Evolutionary conservation across 805 yeast genomes (phyloP).

Genomic region (Cyberlindnera petersonii): DNA sequence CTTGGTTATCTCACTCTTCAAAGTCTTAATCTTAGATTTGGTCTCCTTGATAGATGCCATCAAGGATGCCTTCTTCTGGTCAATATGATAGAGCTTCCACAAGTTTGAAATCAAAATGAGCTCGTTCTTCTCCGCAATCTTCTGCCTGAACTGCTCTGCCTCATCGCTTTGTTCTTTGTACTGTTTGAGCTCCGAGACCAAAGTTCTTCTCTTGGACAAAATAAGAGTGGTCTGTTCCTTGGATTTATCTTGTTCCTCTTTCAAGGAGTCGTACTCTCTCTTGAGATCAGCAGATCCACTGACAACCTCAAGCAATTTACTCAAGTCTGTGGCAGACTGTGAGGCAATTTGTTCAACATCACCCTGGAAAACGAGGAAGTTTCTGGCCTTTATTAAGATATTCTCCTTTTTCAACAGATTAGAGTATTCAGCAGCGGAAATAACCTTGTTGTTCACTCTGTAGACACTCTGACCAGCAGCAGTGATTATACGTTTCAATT

Average conservation of each 20-base stretch:
- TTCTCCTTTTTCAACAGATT: constrained; percentile 68
- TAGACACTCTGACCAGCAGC: constrained; percentile 63
- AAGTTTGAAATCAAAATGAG: constrained; percentile 49
- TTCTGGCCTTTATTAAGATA: constrained; percentile 82
- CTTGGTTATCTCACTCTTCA: constrained; percentile 32
- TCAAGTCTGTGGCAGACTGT: constrained; percentile 73
- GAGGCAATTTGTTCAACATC: constrained; percentile 93
- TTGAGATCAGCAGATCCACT: constrained; percentile 74
- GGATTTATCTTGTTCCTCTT: constrained; percentile 62
- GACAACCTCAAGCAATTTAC: constrained; percentile 71
- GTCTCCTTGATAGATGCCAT: constrained; percentile 26
- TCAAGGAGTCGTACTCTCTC: constrained; percentile 60
- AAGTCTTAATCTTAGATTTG: constrained; percentile 28
- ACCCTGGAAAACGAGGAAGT: constrained; percentile 93
- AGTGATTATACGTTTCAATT: constrained; percentile 60
- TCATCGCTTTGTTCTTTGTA: constrained; percentile 74
- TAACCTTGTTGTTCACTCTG: constrained; percentile 55
- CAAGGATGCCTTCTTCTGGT: constrained; percentile 31
- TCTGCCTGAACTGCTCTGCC: constrained; percentile 60
- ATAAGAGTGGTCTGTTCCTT: constrained; percentile 60
- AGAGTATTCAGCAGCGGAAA: constrained; percentile 62
- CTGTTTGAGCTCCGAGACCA: constrained; percentile 70
- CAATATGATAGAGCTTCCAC: constrained; percentile 63
- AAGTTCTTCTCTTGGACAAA: constrained; percentile 63
- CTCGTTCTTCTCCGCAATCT: constrained; percentile 44